Base-by-base conservation (phyloP, 1,139 yeast species). In the Komagataea norvegica region DNA sequence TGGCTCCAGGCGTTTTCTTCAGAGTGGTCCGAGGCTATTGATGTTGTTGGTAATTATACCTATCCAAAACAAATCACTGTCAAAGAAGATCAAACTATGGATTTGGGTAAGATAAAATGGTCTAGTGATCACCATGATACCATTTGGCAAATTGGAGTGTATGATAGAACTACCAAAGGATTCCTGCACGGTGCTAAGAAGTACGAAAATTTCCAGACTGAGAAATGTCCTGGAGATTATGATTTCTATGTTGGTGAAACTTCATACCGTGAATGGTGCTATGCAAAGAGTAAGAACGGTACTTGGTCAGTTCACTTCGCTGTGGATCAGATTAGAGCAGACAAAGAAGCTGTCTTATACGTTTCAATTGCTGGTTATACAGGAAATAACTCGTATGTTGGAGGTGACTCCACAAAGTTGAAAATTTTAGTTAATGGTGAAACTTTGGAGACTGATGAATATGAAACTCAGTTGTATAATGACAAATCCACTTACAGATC, bases 401-500 rank as follows among this genome's bases (percentile, higher is more conserved):
- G 36, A n/a, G 36, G 31, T 21, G 36, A 33, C n/a, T 33, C 36
- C 18, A 33, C 36, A 6, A 33, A 26, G 19, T 19, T 33, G 4
- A 33, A 33, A 13, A 19, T 33, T 11, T 16, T 26, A 13, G 36
- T 21, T n/a, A 33, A 33, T 33, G 36, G 36, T 11, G n/a, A 33
- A 26, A 25, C 26, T 21, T 27, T 33, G 17, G 36, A 16, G 3
- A 27, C 17, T 8, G 36, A 33, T 13, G 27, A 30, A 4, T 27
- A 21, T 27, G 22, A 17, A 15, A 33, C 36, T 4, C 26, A 33
- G 11, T 22, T 33, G 8, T 33, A 26, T 17, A 33, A 33, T 22
- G 36, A 33, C 11, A 33, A 33, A n/a, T 33, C 36, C 7, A 33
- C 36, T 6, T 33, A 33, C n/a, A 33, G 36, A 26, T 33, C 36